These are phyloP conservation scores for Penicillium sp. DNA, from an alignment of 2,329 filamentous ascomycete genomes.

Conservation along the genomic window DNA sequence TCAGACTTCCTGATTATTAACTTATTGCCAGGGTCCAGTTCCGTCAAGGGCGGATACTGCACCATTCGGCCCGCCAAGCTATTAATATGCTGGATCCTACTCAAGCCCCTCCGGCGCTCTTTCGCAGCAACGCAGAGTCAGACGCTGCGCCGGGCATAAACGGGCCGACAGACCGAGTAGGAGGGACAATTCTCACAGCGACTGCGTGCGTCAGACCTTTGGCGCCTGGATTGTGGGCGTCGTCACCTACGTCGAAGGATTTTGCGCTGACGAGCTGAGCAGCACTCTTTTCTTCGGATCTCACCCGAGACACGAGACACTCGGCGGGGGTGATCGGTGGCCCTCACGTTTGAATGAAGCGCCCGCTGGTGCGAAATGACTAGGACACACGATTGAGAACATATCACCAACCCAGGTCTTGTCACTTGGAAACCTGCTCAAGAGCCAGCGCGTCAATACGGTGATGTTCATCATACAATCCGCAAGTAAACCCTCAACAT, in stretches of 20 bases:
- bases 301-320: background rate
- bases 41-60: background rate
- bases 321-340: background rate
- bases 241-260: background rate
- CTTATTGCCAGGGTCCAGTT: slow-evolving; percentile 2
- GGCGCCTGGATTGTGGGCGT: background rate
- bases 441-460: background rate
- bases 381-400: background rate
- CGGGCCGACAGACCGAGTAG: background rate
- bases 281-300: background rate
- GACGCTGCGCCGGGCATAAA: background rate
- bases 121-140: background rate
- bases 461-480: background rate
- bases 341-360: background rate
- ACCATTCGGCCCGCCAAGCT: slow-evolving; percentile 6
- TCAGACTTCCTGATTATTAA: background rate
- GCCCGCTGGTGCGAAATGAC: background rate
- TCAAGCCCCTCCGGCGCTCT: background rate
- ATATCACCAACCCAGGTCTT: background rate
- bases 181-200: background rate
- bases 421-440: background rate
- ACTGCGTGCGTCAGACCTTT: background rate
- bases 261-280: slow-evolving; percentile 1
- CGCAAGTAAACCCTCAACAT: slow-evolving; percentile 19
- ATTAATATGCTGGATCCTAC: slow-evolving; percentile 6